A percentile compares a stretch with the other conserved stretches of the same genome.
These are phyloP conservation scores for Brassica hybrid DNA, from an alignment of 441 rosid genomes.

Conservation along the genomic window DNA sequence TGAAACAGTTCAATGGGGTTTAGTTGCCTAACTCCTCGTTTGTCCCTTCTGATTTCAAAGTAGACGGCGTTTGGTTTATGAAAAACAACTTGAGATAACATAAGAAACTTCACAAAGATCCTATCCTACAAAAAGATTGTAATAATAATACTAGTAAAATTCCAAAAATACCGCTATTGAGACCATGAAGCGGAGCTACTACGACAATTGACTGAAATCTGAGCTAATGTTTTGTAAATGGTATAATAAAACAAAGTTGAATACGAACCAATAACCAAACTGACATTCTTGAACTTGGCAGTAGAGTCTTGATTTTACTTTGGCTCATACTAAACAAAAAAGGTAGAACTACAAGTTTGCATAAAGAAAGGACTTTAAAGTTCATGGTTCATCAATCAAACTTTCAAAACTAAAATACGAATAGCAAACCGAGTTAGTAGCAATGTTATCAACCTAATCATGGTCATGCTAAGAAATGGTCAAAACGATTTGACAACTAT, in stretches of 20 bases:
- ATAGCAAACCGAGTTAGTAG: too few species aligned
- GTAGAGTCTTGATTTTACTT: background rate
- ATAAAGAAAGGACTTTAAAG: too few species aligned
- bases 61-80: background rate
- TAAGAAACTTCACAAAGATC: background rate
- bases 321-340: background rate
- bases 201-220: background rate
- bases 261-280: background rate
- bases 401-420: too few species aligned
- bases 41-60: slow-evolving; percentile 22
- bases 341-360: background rate
- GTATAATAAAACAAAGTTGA: background rate
- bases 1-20: slow-evolving; percentile 14
- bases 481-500: too few species aligned
- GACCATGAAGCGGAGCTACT: background rate
- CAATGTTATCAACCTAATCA: too few species aligned
- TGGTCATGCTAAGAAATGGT: too few species aligned
- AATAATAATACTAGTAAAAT: background rate
- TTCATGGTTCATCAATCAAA: too few species aligned
- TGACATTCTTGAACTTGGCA: background rate
- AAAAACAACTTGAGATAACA: background rate
- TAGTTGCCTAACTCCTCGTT: slow-evolving; percentile 39
- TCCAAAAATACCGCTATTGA: background rate
- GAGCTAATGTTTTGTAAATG: slow-evolving; percentile 6
- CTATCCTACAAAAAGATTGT: background rate